Conservation (phyloP, 495 filamentous ascomycete species). For the Daldinia concentrica region DNA sequence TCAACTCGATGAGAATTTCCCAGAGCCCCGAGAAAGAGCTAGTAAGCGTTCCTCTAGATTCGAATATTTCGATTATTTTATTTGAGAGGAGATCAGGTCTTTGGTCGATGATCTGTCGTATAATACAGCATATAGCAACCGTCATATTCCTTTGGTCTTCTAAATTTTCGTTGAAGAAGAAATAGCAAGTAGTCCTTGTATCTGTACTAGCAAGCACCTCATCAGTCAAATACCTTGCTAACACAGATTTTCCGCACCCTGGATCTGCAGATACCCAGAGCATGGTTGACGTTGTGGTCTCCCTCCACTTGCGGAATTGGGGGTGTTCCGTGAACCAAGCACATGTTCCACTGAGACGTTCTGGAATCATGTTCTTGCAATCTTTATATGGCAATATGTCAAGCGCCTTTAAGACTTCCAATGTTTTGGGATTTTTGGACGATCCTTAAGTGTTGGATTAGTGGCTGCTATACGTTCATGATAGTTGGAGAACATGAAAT, state of each 20-base stretch:
- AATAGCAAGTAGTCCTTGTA: slow-evolving; percentile 55
- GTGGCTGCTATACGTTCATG: neutral
- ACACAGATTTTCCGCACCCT: slow-evolving; percentile 65
- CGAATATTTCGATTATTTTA: neutral
- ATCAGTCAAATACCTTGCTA: slow-evolving; percentile 58
- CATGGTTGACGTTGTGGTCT: slow-evolving; percentile 26
- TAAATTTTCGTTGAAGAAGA: slow-evolving; percentile 65
- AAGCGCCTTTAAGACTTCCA: slow-evolving; percentile 26
- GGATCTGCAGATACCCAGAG: slow-evolving; percentile 65
- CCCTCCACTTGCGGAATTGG: slow-evolving; percentile 49
- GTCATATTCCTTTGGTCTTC: neutral
- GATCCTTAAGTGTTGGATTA: neutral
- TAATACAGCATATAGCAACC: neutral
- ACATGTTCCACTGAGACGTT: slow-evolving; percentile 52
- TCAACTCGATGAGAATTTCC: neutral
- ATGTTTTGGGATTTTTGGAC: neutral
- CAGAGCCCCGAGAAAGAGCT: neutral
- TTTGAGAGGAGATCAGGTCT: neutral
- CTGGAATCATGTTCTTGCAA: slow-evolving; percentile 54
- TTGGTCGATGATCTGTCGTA: slow-evolving; percentile 1
- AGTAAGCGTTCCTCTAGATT: neutral
- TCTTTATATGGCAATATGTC: slow-evolving; percentile 46
- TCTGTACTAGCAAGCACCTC: slow-evolving; percentile 36
- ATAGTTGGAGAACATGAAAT: neutral
- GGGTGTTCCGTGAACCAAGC: slow-evolving; percentile 52